Percentiles rank a stretch among this genome's conserved stretches.
phyloP scores from a whole-genome alignment of 495 filamentous ascomycete genomes.

The Achaetomiella virescens region DNA sequence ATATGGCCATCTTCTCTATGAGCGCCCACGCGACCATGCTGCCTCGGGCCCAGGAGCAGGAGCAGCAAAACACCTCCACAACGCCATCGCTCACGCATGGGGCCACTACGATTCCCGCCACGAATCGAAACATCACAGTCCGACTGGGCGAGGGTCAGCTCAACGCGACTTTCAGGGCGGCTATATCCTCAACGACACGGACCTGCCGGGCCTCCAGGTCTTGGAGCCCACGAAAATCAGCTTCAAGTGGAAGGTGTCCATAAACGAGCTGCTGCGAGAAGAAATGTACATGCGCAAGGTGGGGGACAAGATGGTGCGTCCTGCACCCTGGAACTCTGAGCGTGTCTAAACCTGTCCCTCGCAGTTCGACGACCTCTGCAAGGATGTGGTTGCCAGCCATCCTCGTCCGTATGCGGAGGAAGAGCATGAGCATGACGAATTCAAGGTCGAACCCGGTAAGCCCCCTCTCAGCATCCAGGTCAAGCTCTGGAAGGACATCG shows the following conservation, averaged over 20 bases:
- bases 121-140: neutral
- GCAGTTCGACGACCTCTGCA: neutral
- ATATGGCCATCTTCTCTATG: too few relatives aligned
- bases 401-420: neutral
- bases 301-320: neutral
- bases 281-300: slow-evolving; percentile 3
- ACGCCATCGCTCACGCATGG: neutral
- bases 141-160: neutral
- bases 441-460: neutral
- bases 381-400: neutral
- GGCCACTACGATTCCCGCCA: neutral
- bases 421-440: neutral
- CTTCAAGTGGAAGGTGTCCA: neutral
- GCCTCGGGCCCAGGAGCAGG: neutral
- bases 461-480: neutral
- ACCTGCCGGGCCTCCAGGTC: neutral
- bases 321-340: neutral
- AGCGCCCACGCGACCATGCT: neutral
- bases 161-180: neutral
- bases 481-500: neutral
- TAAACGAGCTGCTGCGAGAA: neutral
- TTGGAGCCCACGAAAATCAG: neutral
- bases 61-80: too few relatives aligned
- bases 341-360: neutral
- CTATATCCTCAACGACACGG: slow-evolving; percentile 2